Base-by-base conservation (phyloP, 2,329 filamentous ascomycete genomes). In the Lecanoromycetidae sp. region DNA sequence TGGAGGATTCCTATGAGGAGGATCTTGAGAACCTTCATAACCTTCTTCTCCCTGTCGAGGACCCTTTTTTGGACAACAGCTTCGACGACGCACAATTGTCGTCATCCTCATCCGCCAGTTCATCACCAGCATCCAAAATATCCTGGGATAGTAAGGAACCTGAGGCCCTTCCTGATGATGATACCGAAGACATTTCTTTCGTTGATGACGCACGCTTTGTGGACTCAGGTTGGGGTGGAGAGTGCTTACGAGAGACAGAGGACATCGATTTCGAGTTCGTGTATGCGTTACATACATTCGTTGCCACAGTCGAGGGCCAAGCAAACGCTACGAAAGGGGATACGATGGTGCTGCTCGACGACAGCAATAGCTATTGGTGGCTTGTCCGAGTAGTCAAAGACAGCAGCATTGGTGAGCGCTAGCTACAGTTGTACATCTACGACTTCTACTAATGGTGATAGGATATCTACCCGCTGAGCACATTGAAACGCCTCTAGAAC, bases 311-410 rank as follows among this genome's bases (percentile, higher is more conserved):
- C 40, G 91, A 98, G 67, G 91, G 91, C 23, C 91, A 98, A 66
- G 91, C 91, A 53, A 98, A 96, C 70, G 91, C 91, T 50, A 93
- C 87, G 27, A 98, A 98, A 67, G 91, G 91, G 43, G 91, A 98
- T 61, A 96, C 90, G 12, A 98, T 98, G 91, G 90, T 96, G 45
- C 72, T 98, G 54, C 76, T 98, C 19, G 91, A 98, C 60, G 91
- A 98, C 60, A 96, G 87, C 68, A 98, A 98, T 69, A 96, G 88
- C 67, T 98, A 98, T 65, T 98, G 91, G 91, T 98, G 91, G 91
- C 77, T 98, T 52, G 91, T 98, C 12, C 77, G 90, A 55, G 85
- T 98, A 37, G 88, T 96, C 44, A 96, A 96, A 65, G 91, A 98
- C 66, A 93, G 85, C 63, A 96, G 87, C 62, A 98, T 98, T 64